Base-by-base conservation (phyloP, 2,329 filamentous ascomycete species). In the Ascochyta rabiei region DNA sequence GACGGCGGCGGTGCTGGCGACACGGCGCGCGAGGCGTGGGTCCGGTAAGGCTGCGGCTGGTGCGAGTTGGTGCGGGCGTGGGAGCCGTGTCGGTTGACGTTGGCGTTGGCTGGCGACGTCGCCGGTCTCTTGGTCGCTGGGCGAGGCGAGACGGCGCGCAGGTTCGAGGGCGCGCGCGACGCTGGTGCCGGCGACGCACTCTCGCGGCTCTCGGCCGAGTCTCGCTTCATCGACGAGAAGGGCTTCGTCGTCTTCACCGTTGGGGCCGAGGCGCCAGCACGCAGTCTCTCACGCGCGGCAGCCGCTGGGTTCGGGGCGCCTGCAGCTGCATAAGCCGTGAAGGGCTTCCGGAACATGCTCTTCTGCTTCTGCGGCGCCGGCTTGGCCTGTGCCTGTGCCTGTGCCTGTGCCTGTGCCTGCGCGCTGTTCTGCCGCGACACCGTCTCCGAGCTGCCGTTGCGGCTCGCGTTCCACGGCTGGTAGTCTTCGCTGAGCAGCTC, bases 401-500 rank as follows among this genome's bases (percentile, higher is more conserved):
- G 81, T 54, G 77, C 80, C 21, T 30, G 28, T 6, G 60, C 16
- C 21, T 80, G 80, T 28, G 61, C 61, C 63, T 79, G 81, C 55
- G 77, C 80, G 49, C 70, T 74, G 63, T 70, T 74, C 41, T 84
- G 80, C 54, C 81, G 83, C 39, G 84, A 81, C 1, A 83, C 80
- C 67, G 60, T 73, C 35, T 71, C 71, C 43, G 62, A 60, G 16
- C 62, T 64, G 57, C 79, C 82, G 50, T 78, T 75, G 34, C 76
- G 79, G 51, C 75, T 79, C 63, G 80, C 82, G 53, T 79, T 87
- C 76, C 63, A 84, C 56, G 95, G 95, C 53, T 90, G 87, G 73
- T 96, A 98, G 73, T 87, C 85, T 56, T 95, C 86, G 50, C 90
- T 89, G 28, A 99, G 83, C 6, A 99, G 84, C 73, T 96, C 86